Percentiles rank a stretch among this genome's conserved stretches.
Evolutionary conservation across 192 early-diverging fungal genomes (phyloP).

Genomic region (Chytriomyces sp.): DNA sequence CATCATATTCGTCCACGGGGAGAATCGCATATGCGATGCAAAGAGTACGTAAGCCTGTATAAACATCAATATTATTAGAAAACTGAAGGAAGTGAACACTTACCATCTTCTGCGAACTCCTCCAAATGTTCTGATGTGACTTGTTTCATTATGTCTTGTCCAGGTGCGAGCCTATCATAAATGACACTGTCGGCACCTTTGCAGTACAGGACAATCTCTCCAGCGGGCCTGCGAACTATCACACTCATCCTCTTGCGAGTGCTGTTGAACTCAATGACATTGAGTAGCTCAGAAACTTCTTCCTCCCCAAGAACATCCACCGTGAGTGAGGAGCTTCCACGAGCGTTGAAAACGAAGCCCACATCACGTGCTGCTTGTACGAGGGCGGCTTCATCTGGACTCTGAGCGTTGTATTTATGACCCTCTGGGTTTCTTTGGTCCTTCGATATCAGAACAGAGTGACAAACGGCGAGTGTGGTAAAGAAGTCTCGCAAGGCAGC

Average conservation of each 20-base stretch:
- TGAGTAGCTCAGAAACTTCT: constrained; percentile 56
- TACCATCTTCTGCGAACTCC: constrained; percentile 74
- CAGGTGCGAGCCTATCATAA: constrained; percentile 73
- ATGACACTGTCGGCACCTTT: constrained; percentile 97
- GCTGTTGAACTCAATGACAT: constrained; percentile 81
- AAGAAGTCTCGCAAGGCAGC: constrained; percentile 68
- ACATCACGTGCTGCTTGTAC: constrained; percentile 83
- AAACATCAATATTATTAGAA: constrained; percentile 10
- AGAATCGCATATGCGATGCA: constrained; percentile 80
- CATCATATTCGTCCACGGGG: constrained; percentile 66
- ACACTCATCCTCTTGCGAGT: constrained; percentile 97
- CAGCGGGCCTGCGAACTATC: constrained; percentile 74
- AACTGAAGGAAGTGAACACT: constrained; percentile 26
- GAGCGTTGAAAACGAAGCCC: constrained; percentile 78
- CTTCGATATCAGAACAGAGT: constrained; percentile 76
- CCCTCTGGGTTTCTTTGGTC: constrained; percentile 50
- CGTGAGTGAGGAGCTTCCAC: constrained; percentile 66
- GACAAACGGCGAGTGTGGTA: constrained; percentile 82
- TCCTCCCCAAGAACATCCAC: constrained; percentile 76
- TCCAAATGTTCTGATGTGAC: constrained; percentile 78
- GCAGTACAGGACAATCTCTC: constrained; percentile 74
- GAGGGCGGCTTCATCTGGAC: constrained; percentile 93
- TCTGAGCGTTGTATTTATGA: constrained; percentile 89
- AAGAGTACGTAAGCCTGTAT: constrained; percentile 73
- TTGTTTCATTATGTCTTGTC: constrained; percentile 71